These are phyloP conservation scores for Kluyveromyces nonfermentans DNA, from an alignment of 805 yeast genomes.

Conservation along the genomic window DNA sequence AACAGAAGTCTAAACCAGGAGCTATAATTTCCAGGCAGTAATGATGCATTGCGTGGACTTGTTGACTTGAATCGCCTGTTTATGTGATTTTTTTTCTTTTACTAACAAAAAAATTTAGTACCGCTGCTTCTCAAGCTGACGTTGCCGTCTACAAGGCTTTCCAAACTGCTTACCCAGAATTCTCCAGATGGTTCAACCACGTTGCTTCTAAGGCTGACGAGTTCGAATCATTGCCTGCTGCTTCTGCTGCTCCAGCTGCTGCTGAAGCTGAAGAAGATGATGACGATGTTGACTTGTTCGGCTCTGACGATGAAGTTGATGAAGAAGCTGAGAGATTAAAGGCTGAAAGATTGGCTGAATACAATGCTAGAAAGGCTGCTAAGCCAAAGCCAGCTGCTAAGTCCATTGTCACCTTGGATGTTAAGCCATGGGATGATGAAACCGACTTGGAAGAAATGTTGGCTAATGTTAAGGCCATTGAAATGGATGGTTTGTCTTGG, in stretches of 20 bases:
- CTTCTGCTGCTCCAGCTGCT: constrained; percentile 43
- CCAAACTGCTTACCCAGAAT: constrained; percentile 85
- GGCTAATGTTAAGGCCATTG: constrained; percentile 76
- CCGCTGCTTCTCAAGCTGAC: constrained; percentile 92
- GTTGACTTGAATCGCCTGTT: no score
- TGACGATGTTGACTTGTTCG: constrained; percentile 91
- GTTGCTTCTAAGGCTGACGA: constrained; percentile 87
- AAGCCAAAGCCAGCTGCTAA: constrained; percentile 98
- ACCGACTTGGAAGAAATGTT: constrained; percentile 86
- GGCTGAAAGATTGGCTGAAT: constrained; percentile 96
- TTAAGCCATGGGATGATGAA: constrained; percentile 99
- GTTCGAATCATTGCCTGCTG: constrained; percentile 76
- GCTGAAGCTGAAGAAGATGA: constrained; percentile 57
- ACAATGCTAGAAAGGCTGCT: constrained; percentile 95
- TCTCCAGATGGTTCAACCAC: constrained; percentile 98
- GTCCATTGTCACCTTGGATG: constrained; percentile 92
- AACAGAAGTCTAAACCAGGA: background rate
- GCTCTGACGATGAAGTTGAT: constrained; percentile 89
- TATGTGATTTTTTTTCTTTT: background rate
- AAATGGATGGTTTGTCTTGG: constrained; percentile 92
- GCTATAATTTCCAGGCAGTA: background rate
- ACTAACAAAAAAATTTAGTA: constrained; percentile 34
- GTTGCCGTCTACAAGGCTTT: constrained; percentile 90
- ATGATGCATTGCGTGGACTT: background rate
- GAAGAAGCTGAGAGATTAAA: constrained; percentile 95